A percentile compares a stretch with the other conserved stretches of the same genome.
These are phyloP conservation scores for Botrytis fabae DNA, from an alignment of 2,329 filamentous ascomycete species.

Conservation along the genomic window DNA sequence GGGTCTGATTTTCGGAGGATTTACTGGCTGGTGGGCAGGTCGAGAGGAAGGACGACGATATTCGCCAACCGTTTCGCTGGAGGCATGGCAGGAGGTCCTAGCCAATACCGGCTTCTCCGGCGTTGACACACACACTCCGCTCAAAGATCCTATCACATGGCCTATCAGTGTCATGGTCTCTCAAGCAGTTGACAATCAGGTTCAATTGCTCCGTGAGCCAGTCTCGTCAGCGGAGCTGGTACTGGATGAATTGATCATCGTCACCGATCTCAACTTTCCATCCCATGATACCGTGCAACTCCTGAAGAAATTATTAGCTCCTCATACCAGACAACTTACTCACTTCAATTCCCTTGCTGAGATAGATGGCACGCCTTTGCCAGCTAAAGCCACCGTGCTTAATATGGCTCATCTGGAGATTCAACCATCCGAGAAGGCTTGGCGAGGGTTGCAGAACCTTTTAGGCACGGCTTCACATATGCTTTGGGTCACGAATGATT, in stretches of 20 bases:
- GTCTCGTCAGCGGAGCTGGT: neutral
- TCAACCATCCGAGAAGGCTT: neutral
- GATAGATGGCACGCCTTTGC: neutral
- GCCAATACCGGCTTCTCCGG: conserved; percentile 38
- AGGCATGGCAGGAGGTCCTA: conserved; percentile 34
- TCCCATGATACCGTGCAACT: neutral
- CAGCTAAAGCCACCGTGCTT: neutral
- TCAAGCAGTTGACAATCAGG: conserved; percentile 24
- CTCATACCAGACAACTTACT: neutral
- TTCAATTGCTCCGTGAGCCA: conserved; percentile 18
- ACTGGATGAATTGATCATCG: neutral
- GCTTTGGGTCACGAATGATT: neutral
- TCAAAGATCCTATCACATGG: neutral
- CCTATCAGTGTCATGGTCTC: conserved; percentile 2
- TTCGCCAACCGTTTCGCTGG: neutral
- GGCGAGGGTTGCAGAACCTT: neutral
- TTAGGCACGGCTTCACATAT: neutral
- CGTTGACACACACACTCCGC: conserved; percentile 27
- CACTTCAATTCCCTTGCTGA: neutral
- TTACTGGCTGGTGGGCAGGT: conserved; percentile 28
- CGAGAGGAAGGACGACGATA: conserved; percentile 22
- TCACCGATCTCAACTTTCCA: neutral
- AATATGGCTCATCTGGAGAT: neutral
- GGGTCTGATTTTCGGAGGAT: neutral
- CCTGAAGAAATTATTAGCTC: neutral